Evolutionary conservation across 2,329 filamentous ascomycete genomes (phyloP).

Genomic region (Colletotrichum musicola): DNA sequence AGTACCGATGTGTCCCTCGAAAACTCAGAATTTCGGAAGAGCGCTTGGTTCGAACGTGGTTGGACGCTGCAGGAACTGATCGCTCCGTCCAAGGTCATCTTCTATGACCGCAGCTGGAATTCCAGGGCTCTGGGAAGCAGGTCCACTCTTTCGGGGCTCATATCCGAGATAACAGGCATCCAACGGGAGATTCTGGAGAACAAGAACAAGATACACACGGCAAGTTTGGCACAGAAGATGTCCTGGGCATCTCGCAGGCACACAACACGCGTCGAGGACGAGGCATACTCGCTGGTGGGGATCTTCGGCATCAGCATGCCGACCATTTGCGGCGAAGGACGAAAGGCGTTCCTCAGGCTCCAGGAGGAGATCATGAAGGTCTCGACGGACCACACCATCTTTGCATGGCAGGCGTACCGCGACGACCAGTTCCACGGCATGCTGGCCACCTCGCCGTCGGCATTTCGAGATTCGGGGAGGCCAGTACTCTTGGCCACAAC

Average conservation of each 20-base stretch:
- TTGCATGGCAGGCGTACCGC: neutral
- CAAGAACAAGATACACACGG: constrained; percentile 13
- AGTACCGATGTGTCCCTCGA: neutral
- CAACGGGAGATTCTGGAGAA: neutral
- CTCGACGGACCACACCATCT: constrained; percentile 13
- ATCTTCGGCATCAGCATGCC: constrained; percentile 46
- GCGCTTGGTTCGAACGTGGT: constrained; percentile 41
- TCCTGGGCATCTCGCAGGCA: constrained; percentile 42
- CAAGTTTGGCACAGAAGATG: constrained; percentile 43
- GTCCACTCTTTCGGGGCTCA: constrained; percentile 13
- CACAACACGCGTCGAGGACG: constrained; percentile 42
- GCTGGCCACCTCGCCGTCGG: neutral
- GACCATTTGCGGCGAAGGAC: constrained; percentile 43
- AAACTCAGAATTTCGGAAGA: constrained; percentile 5
- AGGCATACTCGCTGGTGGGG: constrained; percentile 44
- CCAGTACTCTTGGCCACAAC: neutral
- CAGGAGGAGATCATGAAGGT: constrained; percentile 14
- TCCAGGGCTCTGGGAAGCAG: constrained; percentile 25
- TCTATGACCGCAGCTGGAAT: constrained; percentile 40
- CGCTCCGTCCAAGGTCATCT: constrained; percentile 40
- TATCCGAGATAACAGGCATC: constrained; percentile 48
- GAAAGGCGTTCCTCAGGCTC: constrained; percentile 41
- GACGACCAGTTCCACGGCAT: neutral
- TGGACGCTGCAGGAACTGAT: constrained; percentile 45
- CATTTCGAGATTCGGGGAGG: neutral